Percentiles rank a stretch among this genome's conserved stretches.
These are phyloP conservation scores for Oryza brachyantha DNA, from an alignment of 176 grass and related monocot species.

Conservation along the genomic window DNA sequence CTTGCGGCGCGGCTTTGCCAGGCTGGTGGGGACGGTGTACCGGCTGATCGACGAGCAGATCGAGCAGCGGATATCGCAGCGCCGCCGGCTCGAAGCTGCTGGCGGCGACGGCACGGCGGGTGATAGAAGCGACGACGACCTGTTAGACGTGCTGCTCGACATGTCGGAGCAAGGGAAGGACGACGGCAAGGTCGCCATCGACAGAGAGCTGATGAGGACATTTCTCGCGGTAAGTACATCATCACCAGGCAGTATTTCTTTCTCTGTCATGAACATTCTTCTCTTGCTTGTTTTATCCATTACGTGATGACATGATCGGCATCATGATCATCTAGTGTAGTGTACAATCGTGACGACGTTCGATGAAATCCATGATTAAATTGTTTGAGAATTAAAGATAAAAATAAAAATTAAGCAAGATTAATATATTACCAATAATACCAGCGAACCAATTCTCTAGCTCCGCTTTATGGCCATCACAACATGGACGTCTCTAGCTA, in stretches of 20 bases:
- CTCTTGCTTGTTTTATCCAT: too few species aligned
- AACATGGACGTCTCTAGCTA: too few species aligned
- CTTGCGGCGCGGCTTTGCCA: background rate
- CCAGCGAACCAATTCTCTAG: too few species aligned
- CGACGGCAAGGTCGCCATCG: background rate
- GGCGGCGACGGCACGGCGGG: too few species aligned
- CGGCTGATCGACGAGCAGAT: conserved; percentile 46
- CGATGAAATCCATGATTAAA: too few species aligned
- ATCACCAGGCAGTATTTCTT: background rate
- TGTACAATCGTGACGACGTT: too few species aligned
- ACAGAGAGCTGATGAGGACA: background rate
- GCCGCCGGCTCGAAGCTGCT: background rate
- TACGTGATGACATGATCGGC: too few species aligned
- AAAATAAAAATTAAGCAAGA: too few species aligned
- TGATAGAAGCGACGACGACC: conserved; percentile 17
- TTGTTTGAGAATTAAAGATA: too few species aligned
- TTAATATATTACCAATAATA: too few species aligned
- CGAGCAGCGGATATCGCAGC: conserved; percentile 16
- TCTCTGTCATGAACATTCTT: background rate
- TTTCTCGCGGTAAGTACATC: conserved; percentile 31
- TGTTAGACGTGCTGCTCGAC: conserved; percentile 44
- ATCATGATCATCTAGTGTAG: too few species aligned
- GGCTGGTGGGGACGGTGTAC: background rate
- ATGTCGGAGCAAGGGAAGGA: conserved; percentile 7
- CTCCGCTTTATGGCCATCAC: too few species aligned